These are phyloP conservation scores for Dictyostelium capitatum DNA, from an alignment of 78 protist species.

Conservation along the genomic window DNA sequence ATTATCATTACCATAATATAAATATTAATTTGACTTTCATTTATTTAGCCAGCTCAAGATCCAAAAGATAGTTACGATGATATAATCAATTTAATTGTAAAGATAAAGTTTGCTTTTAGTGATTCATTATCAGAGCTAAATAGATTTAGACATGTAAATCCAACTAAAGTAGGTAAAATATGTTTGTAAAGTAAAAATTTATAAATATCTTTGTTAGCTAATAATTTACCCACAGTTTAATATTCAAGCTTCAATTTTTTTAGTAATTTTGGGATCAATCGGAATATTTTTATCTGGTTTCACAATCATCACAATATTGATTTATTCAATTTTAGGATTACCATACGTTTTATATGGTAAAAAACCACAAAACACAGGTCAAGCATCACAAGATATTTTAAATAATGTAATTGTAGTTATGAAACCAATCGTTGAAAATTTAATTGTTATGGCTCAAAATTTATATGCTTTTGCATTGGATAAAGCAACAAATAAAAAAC, in stretches of 20 bases:
- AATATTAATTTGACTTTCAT: not conserved
- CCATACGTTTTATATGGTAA: conserved; percentile 12
- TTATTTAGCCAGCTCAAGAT: conserved; percentile 10
- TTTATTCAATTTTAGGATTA: not conserved
- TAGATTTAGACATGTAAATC: conserved; percentile 39
- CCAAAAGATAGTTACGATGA: conserved; percentile 45
- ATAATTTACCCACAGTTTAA: conserved; percentile 17
- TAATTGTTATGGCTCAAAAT: not conserved
- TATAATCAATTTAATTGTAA: conserved; percentile 7
- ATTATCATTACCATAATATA: not conserved
- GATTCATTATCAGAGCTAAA: conserved; percentile 40
- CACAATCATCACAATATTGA: not conserved
- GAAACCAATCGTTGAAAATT: conserved; percentile 18
- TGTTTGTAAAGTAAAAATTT: too few relatives aligned
- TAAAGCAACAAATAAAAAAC: not conserved
- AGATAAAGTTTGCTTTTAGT: conserved; percentile 21
- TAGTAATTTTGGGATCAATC: conserved; percentile 18
- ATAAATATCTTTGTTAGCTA: not conserved
- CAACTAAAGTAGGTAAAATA: conserved; percentile 35
- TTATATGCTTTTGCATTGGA: not conserved
- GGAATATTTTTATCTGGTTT: conserved; percentile 51
- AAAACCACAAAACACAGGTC: conserved; percentile 6
- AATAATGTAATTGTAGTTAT: not conserved
- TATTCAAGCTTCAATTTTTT: conserved; percentile 39
- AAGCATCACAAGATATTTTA: not conserved